Base-by-base conservation (phyloP, 345 rosid species). In the Lepidium sativum region DNA sequence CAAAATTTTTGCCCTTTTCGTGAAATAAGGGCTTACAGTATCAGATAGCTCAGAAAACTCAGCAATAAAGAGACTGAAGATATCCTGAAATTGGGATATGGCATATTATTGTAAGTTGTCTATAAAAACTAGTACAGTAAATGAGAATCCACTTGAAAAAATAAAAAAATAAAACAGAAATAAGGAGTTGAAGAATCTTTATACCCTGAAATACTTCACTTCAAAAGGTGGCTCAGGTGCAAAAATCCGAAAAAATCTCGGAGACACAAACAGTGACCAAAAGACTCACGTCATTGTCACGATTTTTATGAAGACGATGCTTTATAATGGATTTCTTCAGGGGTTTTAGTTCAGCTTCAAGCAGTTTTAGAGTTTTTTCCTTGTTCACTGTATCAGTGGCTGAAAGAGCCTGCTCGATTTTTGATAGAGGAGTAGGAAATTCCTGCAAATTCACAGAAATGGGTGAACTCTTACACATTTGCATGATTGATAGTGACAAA, bases 161-260 rank as follows among this genome's bases (percentile, higher is more conserved):
- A 38, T 2, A n/a, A 2, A 23, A 60, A 8, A 15, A 27, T 6
- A 52, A 25, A 5, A 9, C 21, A 23, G 45, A 6, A 41, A 15
- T 4, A 13, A 48, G 21, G 62, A 37, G 48, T 42, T 15, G 2
- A 13, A 60, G 20, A 48, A 65, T 58, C 11, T 6, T 43, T 9
- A 54, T 77, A 89, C 98, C 82, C 77, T 79, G 15, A 89, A 86
- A 83, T 80, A 60, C 74, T 74, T 70, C 56, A 86, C 97, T 47
- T 80, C 90, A 52, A 94, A 87, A 52, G 97, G 96, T 13, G 79
- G 89, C 11, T 83, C 80, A 12, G 99, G 99, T 41, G 99, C 96
- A 60, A 84, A 60, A 68, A 94, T 78, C 56, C 97, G 81, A 52
- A 90, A n/a, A 94, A 31, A 79, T 43, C 67, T 94, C 99, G 52